These are phyloP conservation scores for Psidium friedrichsthalianum DNA, from an alignment of 345 rosid genomes.

Conservation along the genomic window DNA sequence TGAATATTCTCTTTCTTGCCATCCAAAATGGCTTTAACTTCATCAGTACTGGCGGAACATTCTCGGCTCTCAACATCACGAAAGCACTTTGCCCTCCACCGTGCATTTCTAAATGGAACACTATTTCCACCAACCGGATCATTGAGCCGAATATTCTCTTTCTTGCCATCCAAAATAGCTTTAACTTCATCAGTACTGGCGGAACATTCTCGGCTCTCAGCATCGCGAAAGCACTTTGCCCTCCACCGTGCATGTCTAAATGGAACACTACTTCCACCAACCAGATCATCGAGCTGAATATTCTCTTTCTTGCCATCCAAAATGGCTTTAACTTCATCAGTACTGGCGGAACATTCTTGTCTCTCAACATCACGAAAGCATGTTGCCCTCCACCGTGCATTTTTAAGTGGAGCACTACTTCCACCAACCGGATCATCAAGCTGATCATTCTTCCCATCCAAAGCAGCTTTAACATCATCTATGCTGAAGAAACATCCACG, in stretches of 20 bases:
- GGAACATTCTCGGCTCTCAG: too few relatives aligned
- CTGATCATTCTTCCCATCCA: neutral
- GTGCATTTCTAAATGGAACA: neutral
- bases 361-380: neutral
- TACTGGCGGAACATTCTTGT: neutral
- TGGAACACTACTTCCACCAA: neutral
- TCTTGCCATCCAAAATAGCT: too few relatives aligned
- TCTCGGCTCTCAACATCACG: neutral
- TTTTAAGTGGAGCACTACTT: neutral
- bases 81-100: neutral
- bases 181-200: too few relatives aligned
- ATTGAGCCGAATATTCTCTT: too few relatives aligned
- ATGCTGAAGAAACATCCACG: neutral
- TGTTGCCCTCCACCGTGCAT: neutral
- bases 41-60: constrained; percentile 3
- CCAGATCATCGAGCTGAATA: neutral
- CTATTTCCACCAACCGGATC: neutral
- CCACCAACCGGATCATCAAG: neutral
- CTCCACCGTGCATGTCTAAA: too few relatives aligned
- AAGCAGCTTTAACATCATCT: neutral
- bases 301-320: neutral
- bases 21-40: neutral
- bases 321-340: neutral
- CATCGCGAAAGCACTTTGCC: too few relatives aligned
- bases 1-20: neutral